Evolutionary conservation across 2,329 filamentous ascomycete species (phyloP).

Genomic region (Aspergillus melleus): DNA sequence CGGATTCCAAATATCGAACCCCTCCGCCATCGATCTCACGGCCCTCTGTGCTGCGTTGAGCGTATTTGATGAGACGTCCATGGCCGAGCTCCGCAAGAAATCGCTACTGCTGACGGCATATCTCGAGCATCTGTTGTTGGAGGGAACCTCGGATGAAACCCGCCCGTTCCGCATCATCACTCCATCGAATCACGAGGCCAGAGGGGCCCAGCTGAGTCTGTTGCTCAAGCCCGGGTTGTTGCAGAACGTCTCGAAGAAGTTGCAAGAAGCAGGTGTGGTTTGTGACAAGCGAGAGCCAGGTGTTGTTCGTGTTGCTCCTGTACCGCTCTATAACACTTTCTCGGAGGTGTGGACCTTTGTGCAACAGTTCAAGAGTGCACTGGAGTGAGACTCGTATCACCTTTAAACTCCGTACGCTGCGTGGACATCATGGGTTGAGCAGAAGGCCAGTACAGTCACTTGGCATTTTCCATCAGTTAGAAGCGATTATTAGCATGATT

Average conservation of each 20-base stretch:
- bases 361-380: conserved; percentile 32
- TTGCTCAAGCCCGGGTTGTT: conserved; percentile 68
- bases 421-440: background rate
- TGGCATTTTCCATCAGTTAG: background rate
- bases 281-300: conserved; percentile 81
- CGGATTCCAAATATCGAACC: conserved; percentile 80
- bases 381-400: conserved; percentile 13
- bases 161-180: conserved; percentile 64
- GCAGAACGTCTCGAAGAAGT: conserved; percentile 62
- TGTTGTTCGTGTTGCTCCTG: conserved; percentile 78
- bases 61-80: conserved; percentile 70
- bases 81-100: conserved; percentile 67
- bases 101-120: conserved; percentile 73
- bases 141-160: conserved; percentile 34
- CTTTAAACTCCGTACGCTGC: background rate
- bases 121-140: conserved; percentile 64
- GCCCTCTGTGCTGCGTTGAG: conserved; percentile 69
- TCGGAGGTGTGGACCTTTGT: conserved; percentile 66
- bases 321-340: conserved; percentile 79
- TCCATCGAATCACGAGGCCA: conserved; percentile 62
- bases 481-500: background rate
- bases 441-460: background rate
- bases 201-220: conserved; percentile 77
- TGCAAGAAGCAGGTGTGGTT: conserved; percentile 71
- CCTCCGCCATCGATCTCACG: conserved; percentile 73